Conservation (phyloP, 73 alveolate species). For the Paramecium octaurelia region DNA sequence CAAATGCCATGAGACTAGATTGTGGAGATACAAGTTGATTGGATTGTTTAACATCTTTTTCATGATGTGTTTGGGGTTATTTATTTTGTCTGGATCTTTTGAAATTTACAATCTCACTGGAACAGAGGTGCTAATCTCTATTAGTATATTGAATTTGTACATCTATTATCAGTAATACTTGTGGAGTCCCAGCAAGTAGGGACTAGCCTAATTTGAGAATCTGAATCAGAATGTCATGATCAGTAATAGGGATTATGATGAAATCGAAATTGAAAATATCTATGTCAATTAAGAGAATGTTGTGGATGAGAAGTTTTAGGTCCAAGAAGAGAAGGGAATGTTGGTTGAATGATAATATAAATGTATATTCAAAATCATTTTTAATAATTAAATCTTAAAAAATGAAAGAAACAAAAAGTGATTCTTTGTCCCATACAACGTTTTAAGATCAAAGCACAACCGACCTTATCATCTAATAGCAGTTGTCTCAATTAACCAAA, state of each 20-base stretch:
- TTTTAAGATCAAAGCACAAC: background rate
- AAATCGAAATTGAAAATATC: background rate
- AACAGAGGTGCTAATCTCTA: background rate
- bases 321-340: background rate
- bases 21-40: slow-evolving; percentile 9
- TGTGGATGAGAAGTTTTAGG: background rate
- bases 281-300: background rate
- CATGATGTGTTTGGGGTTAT: slow-evolving; percentile 34
- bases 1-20: background rate
- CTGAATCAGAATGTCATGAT: background rate
- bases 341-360: background rate
- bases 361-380: background rate
- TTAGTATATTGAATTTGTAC: background rate
- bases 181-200: slow-evolving; percentile 19
- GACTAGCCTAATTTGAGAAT: background rate
- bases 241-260: background rate
- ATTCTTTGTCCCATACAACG: background rate
- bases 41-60: slow-evolving; percentile 25
- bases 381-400: background rate
- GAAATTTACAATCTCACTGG: background rate
- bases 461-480: background rate
- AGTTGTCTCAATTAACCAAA: background rate
- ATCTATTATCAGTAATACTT: background rate
- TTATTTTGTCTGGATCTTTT: slow-evolving; percentile 1
- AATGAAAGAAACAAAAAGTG: slow-evolving; percentile 8